A percentile compares a stretch with the other conserved stretches of the same genome.
phyloP scores from a whole-genome alignment of 2,329 filamentous ascomycete genomes.

The Penicillium brevicompactum region DNA sequence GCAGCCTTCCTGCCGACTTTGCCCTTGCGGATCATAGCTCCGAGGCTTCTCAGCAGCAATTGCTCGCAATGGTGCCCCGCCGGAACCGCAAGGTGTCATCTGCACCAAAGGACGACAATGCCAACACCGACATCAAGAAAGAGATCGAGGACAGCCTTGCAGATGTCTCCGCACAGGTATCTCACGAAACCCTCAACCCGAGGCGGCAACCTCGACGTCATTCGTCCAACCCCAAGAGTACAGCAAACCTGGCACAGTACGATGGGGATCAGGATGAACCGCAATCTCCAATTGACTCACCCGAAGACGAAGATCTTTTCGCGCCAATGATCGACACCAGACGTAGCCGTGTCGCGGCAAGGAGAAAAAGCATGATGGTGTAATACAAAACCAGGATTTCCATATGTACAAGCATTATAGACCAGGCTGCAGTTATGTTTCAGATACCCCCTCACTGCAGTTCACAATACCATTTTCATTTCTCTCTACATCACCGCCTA shows the following conservation, averaged over 20 bases:
- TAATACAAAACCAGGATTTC: conserved; percentile 16
- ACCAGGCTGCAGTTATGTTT: conserved; percentile 18
- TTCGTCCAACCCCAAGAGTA: conserved; percentile 33
- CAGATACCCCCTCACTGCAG: conserved; percentile 25
- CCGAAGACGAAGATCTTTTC: conserved; percentile 16
- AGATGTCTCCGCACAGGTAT: conserved; percentile 3
- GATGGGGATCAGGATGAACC: conserved; percentile 3
- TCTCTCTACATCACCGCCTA: neutral
- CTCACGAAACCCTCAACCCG: conserved; percentile 10
- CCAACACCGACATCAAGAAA: neutral
- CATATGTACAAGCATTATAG: conserved; percentile 20
- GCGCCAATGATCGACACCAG: conserved; percentile 7
- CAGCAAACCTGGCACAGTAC: conserved; percentile 3
- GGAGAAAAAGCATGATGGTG: conserved; percentile 46
- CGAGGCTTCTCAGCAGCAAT: conserved; percentile 22
- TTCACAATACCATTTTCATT: conserved; percentile 4
- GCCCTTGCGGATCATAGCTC: conserved; percentile 19
- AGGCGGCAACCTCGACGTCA: conserved; percentile 33
- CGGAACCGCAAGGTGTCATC: conserved; percentile 34
- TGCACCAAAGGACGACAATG: conserved; percentile 14
- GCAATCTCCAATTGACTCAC: conserved; percentile 3
- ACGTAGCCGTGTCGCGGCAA: conserved; percentile 34
- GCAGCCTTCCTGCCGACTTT: conserved; percentile 13
- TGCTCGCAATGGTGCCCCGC: conserved; percentile 30
- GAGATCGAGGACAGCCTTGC: conserved; percentile 9